Percentiles rank a stretch among this genome's conserved stretches.
Conservation (phyloP, 805 yeast species). For the Sugiyamaella valdiviana region DNA sequence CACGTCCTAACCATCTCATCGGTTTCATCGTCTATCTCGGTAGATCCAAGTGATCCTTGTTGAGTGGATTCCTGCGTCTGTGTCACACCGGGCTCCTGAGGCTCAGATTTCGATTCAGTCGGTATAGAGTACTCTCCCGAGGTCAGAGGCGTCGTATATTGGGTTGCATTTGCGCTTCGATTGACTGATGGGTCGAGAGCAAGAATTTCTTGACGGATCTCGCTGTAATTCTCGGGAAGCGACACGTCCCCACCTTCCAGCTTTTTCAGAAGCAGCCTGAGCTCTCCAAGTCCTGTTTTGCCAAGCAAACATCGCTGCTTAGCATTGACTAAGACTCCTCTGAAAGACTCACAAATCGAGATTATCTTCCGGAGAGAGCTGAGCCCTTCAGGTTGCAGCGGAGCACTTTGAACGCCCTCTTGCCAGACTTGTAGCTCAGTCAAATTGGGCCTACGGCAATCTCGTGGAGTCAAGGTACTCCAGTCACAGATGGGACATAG, state of each 20-base stretch:
- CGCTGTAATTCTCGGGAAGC: constrained; percentile 29
- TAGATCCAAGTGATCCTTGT: too few relatives aligned
- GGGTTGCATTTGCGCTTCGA: too few relatives aligned
- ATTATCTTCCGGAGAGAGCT: constrained; percentile 20
- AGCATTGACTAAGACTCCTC: constrained; percentile 38
- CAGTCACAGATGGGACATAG: constrained; percentile 52
- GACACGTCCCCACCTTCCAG: constrained; percentile 40
- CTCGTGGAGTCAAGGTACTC: constrained; percentile 29
- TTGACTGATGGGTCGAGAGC: not conserved
- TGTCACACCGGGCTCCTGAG: too few relatives aligned
- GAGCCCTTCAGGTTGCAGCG: constrained; percentile 34
- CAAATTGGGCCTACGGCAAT: constrained; percentile 32
- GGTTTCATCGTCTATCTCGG: too few relatives aligned
- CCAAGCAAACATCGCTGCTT: constrained; percentile 22
- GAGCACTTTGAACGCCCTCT: constrained; percentile 27
- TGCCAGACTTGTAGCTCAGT: constrained; percentile 31
- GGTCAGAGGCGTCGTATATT: too few relatives aligned
- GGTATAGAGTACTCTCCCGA: too few relatives aligned
- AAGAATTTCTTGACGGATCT: not conserved
- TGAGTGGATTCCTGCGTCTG: too few relatives aligned
- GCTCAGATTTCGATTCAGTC: too few relatives aligned
- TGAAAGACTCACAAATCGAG: constrained; percentile 32
- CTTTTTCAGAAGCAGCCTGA: constrained; percentile 44
- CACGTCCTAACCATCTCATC: too few relatives aligned
- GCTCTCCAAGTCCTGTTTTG: constrained; percentile 22